These are phyloP conservation scores for Metschnikowia gruessii DNA, from an alignment of 805 yeast species.

Conservation along the genomic window DNA sequence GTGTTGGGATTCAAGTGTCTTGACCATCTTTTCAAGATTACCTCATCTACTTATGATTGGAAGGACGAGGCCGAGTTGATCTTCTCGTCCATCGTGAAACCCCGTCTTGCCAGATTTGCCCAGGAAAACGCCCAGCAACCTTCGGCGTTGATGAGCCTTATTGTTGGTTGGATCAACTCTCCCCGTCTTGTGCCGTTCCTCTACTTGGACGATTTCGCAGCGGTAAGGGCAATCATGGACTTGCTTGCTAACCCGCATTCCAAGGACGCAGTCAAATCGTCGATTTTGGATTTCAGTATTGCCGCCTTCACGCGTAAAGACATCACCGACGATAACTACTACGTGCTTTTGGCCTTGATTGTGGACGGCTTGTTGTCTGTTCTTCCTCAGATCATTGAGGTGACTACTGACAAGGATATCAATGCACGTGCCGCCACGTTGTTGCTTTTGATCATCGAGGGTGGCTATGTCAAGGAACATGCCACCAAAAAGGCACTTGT, in stretches of 20 bases:
- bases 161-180: constrained; percentile 51
- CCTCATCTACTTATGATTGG: constrained; percentile 61
- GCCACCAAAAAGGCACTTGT: constrained; percentile 53
- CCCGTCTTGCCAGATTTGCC: constrained; percentile 67
- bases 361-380: constrained; percentile 55
- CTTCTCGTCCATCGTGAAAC: constrained; percentile 52
- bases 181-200: constrained; percentile 50
- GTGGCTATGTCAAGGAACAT: constrained; percentile 55
- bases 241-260: constrained; percentile 53
- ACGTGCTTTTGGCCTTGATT: constrained; percentile 50
- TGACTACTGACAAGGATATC: constrained; percentile 42
- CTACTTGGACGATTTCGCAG: constrained; percentile 51
- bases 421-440: constrained; percentile 52
- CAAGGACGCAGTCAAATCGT: constrained; percentile 61
- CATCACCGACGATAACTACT: constrained; percentile 38
- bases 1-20: constrained; percentile 67
- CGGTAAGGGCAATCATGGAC: constrained; percentile 54
- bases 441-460: constrained; percentile 51
- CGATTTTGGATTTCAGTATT: constrained; percentile 54
- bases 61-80: constrained; percentile 42
- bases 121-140: constrained; percentile 80
- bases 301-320: constrained; percentile 44
- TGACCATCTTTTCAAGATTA: constrained; percentile 48
- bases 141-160: constrained; percentile 67
- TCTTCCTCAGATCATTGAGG: constrained; percentile 49